phyloP scores from a whole-genome alignment of 164 flowering plant species.

The Berberis thunbergii region DNA sequence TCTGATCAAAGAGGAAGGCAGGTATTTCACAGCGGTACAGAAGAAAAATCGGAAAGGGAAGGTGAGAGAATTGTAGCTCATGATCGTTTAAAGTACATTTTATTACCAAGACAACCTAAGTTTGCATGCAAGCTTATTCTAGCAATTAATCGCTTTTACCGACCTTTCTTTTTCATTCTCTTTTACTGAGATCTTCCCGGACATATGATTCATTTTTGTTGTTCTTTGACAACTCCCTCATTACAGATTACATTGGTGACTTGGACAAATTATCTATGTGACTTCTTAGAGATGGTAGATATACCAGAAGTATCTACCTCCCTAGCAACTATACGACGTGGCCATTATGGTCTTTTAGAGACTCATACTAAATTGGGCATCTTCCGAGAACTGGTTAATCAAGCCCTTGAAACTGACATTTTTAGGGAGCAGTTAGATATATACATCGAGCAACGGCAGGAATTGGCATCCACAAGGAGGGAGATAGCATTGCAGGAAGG shows the following conservation, averaged over 20 bases:
- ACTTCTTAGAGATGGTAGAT: constrained; percentile 65
- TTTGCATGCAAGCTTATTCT: no score
- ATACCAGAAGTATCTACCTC: constrained; percentile 34
- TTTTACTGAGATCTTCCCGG: background rate
- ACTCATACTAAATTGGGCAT: constrained; percentile 53
- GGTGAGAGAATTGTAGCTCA: constrained; percentile 23
- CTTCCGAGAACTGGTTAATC: constrained; percentile 48
- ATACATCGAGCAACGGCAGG: constrained; percentile 54
- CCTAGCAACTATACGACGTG: constrained; percentile 62
- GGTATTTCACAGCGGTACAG: constrained; percentile 31
- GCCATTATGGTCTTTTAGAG: constrained; percentile 77
- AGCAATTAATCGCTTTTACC: no score
- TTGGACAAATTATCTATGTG: constrained; percentile 83
- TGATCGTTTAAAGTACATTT: no score
- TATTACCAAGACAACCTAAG: no score
- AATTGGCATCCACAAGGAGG: constrained; percentile 61
- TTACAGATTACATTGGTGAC: constrained; percentile 65
- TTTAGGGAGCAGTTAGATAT: constrained; percentile 62
- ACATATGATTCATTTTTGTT: background rate
- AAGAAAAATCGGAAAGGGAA: constrained; percentile 48
- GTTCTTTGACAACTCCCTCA: constrained; percentile 5
- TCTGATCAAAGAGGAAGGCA: constrained; percentile 54
- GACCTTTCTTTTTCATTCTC: no score
- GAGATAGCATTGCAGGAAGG: constrained; percentile 74
- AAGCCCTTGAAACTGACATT: constrained; percentile 39